phyloP scores from a whole-genome alignment of 192 early-diverging fungal genomes.

The Rhizoclosmatium globosum region DNA sequence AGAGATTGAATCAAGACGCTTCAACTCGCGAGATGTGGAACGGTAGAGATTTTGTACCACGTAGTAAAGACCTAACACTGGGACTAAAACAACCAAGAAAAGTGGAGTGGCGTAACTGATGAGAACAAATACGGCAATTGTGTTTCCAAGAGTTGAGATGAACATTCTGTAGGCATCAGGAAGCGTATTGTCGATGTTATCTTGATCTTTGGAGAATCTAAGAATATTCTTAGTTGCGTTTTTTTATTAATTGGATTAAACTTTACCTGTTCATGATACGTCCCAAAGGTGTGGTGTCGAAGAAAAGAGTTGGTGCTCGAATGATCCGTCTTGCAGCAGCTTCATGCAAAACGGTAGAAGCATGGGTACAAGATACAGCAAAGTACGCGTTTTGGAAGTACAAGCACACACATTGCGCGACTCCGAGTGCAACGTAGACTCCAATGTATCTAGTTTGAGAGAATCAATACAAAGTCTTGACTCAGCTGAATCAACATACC shows the following conservation, averaged over 20 bases:
- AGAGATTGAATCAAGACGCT: conserved; percentile 86
- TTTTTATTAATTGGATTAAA: too few relatives aligned
- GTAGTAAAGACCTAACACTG: conserved; percentile 80
- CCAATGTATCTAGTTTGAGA: conserved; percentile 59
- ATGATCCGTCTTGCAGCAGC: conserved; percentile 68
- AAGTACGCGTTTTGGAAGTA: conserved; percentile 61
- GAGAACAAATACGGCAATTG: conserved; percentile 71
- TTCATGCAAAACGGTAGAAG: conserved; percentile 70
- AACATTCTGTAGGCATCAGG: conserved; percentile 74
- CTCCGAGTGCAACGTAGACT: conserved; percentile 69
- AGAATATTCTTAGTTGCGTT: too few relatives aligned
- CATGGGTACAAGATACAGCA: conserved; percentile 58
- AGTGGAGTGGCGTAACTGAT: conserved; percentile 72
- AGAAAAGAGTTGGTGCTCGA: conserved; percentile 79
- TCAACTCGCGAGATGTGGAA: conserved; percentile 83
- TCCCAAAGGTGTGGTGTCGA: conserved; percentile 75
- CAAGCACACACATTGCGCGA: conserved; percentile 62
- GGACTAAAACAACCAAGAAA: conserved; percentile 77
- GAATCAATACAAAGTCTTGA: background rate
- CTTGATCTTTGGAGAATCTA: conserved; percentile 73
- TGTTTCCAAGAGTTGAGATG: conserved; percentile 60
- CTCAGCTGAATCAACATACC: conserved; percentile 20
- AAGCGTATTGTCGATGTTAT: conserved; percentile 72
- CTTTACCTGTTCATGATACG: conserved; percentile 66
- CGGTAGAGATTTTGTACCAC: conserved; percentile 78